Evolutionary conservation across 2,329 filamentous ascomycete species (phyloP).

Genomic region (Venturia aucupariae): DNA sequence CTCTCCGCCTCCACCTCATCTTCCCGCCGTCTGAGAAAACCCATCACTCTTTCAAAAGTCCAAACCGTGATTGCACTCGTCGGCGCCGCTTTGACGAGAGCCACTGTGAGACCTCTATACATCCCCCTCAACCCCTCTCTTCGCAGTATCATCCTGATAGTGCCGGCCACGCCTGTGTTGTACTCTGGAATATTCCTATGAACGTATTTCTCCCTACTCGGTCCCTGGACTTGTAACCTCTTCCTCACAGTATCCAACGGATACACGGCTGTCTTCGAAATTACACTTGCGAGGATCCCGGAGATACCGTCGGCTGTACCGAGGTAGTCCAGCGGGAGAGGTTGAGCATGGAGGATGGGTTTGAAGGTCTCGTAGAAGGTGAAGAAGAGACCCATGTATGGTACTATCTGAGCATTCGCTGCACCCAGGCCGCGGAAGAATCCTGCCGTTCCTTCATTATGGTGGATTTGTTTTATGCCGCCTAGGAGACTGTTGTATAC

Average conservation of each 20-base stretch:
- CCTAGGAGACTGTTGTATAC: conserved; percentile 66
- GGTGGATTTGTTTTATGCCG: conserved; percentile 63
- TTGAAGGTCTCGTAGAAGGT: conserved; percentile 71
- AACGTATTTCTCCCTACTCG: conserved; percentile 67
- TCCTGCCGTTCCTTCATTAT: conserved; percentile 64
- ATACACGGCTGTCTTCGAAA: conserved; percentile 85
- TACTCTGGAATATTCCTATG: conserved; percentile 87
- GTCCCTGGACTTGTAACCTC: conserved; percentile 89
- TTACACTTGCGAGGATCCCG: conserved; percentile 67
- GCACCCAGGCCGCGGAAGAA: conserved; percentile 85
- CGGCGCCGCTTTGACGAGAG: conserved; percentile 88
- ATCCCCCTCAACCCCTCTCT: conserved; percentile 70
- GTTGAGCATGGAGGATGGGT: conserved; percentile 32
- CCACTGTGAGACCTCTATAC: conserved; percentile 82
- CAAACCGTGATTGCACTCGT: conserved; percentile 87
- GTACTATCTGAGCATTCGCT: conserved; percentile 77
- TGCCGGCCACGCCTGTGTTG: conserved; percentile 52
- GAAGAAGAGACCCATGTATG: conserved; percentile 97
- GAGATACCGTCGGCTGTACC: conserved; percentile 77
- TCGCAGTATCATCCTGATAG: conserved; percentile 57
- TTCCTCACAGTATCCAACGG: conserved; percentile 89
- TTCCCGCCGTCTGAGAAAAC: conserved; percentile 36
- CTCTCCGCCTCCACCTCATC: neutral
- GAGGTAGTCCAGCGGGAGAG: conserved; percentile 50
- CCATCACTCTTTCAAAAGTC: conserved; percentile 77